Evolutionary conservation across 805 yeast species (phyloP), one percentile per base, ranked within the genome.

Genomic region (Kazachstania bromeliacearum): DNA sequence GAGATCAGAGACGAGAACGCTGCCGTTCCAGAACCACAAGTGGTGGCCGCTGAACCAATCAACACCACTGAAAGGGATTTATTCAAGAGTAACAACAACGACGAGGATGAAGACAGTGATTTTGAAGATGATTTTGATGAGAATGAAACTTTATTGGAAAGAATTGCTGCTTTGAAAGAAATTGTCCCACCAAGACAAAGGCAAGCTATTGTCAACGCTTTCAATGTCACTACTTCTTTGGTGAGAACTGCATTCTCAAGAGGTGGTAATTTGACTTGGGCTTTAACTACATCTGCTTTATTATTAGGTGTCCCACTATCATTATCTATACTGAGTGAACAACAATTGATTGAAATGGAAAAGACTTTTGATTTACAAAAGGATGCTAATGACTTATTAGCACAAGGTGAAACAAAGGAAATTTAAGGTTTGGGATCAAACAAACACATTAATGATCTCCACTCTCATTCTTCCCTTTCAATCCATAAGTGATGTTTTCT

Each of bases 291-390:
- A 9, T 74, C 92, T 28, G 77, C 84, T 28, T 66, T 92, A 51
- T 72, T 92, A 44, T 68, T 92, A 51, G 96, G 96, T 59, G 94
- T 87, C 32, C 99, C 99, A 45, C 71, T 85, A 50, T 79, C 95
- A 7, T 69, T 92, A 51, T 80, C 95, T 36, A 83, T 92, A 50
- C 70, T 92, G 52, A 78, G 87, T 42, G 96, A 89, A 67, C 94
- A 87, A 59, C 96, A 89, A 68, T 73, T 88, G 60, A 77, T 79
- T 57, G 96, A 88, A 67, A 73, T 85, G 79, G 96, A 88, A 69
- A 85, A 83, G 68, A 92, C 87, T 58, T 78, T 85, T 71, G 76
- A 80, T 40, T 66, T 81, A 55, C 89, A 81, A 61, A 81, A 79
- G 60, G 79, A 80, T 43, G 80, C 87, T 18, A 79, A 75, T 53